Conservation (phyloP, 352 stramenopile genomes). For the Achlya hypogyna region DNA sequence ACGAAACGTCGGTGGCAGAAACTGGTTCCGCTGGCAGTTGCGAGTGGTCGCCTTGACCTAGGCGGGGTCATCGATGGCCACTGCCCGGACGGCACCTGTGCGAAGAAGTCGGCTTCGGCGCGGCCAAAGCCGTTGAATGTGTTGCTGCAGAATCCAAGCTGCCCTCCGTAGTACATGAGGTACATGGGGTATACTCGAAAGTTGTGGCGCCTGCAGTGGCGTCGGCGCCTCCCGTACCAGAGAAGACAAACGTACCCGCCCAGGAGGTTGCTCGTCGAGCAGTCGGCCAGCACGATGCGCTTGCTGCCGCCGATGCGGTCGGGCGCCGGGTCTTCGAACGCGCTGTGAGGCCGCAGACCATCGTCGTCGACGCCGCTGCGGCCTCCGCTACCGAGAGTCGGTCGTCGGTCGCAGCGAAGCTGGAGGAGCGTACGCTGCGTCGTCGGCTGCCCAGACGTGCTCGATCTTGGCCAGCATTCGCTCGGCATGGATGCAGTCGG, state of each 20-base stretch:
- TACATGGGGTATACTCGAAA: conserved; percentile 17
- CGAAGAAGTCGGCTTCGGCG: not conserved
- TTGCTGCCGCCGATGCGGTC: not conserved
- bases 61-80: not conserved
- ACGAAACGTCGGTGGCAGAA: not conserved
- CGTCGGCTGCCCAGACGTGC: not conserved
- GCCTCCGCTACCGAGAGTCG: not conserved
- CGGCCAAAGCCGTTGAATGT: conserved; percentile 15
- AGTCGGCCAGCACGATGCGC: conserved; percentile 13
- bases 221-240: not conserved
- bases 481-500: conserved; percentile 12
- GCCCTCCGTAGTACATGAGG: conserved; percentile 14
- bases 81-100: not conserved
- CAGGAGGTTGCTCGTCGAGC: conserved; percentile 1
- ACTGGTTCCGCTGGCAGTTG: conserved; percentile 12
- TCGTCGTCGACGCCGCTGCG: not conserved
- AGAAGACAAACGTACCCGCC: not conserved
- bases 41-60: conserved; percentile 9
- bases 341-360: not conserved
- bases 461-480: conserved; percentile 16
- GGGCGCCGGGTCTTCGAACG: not conserved
- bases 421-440: not conserved
- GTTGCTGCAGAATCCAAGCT: conserved; percentile 13
- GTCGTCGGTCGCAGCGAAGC: not conserved
- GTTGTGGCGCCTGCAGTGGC: not conserved